Conservation (phyloP, 1,284 basidiomycete species). For the Jaminaea rosea region DNA sequence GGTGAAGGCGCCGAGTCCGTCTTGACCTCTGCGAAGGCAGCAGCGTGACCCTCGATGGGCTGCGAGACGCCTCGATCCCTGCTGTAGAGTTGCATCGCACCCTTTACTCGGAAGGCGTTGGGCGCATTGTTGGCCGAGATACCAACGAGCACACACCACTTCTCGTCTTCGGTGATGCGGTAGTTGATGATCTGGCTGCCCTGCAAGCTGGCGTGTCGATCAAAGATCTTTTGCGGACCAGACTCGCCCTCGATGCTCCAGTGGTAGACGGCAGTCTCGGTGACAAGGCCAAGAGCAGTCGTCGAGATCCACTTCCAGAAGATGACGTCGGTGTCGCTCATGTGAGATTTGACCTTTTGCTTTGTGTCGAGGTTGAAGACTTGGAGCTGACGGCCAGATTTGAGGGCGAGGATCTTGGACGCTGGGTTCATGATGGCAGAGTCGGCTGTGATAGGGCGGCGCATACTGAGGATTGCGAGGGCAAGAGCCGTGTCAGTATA, state of each 20-base stretch:
- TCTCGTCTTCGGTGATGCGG: slow-evolving; percentile 79
- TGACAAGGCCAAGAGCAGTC: slow-evolving; percentile 86
- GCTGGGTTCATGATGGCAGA: slow-evolving; percentile 97
- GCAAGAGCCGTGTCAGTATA: neutral
- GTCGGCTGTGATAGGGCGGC: slow-evolving; percentile 93
- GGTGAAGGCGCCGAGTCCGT: slow-evolving; percentile 32
- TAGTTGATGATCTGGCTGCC: slow-evolving; percentile 99
- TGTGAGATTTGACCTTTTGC: slow-evolving; percentile 94
- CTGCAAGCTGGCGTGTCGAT: slow-evolving; percentile 86
- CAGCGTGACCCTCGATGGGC: slow-evolving; percentile 97
- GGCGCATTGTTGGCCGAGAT: slow-evolving; percentile 88
- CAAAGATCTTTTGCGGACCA: slow-evolving; percentile 81
- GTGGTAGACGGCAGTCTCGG: slow-evolving; percentile 85
- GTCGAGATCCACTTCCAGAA: slow-evolving; percentile 99
- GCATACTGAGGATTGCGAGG: slow-evolving; percentile 51
- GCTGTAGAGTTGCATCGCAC: slow-evolving; percentile 91
- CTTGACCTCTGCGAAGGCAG: slow-evolving; percentile 85
- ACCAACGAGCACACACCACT: slow-evolving; percentile 94
- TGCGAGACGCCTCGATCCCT: slow-evolving; percentile 85
- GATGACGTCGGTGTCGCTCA: slow-evolving; percentile 69
- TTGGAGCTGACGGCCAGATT: slow-evolving; percentile 73
- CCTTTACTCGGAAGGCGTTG: slow-evolving; percentile 48
- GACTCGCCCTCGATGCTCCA: slow-evolving; percentile 71
- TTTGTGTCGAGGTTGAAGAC: slow-evolving; percentile 94
- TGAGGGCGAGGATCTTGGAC: slow-evolving; percentile 93